Conservation (phyloP, 352 stramenopile species). For the Phytophthora pluvialis region DNA sequence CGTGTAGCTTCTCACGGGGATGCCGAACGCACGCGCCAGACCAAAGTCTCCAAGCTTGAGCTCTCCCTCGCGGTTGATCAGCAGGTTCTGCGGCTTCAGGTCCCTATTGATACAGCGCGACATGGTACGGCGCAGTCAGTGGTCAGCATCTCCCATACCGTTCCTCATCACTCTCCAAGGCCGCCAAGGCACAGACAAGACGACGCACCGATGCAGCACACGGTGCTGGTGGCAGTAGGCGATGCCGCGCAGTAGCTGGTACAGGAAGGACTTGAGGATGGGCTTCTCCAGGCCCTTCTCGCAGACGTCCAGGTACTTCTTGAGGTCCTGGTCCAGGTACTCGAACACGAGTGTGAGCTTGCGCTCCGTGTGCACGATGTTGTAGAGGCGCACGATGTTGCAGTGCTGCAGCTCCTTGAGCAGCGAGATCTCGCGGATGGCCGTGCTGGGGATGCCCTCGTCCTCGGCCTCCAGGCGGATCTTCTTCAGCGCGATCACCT, state of each 20-base stretch:
- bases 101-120: constrained; percentile 86
- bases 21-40: constrained; percentile 99
- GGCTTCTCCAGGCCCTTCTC: constrained; percentile 95
- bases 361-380: constrained; percentile 99
- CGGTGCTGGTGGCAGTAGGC: constrained; percentile 99
- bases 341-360: constrained; percentile 99
- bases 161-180: background rate
- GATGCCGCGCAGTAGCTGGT: constrained; percentile 98
- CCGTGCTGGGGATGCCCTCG: constrained; percentile 98
- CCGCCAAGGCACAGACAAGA: constrained; percentile 2
- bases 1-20: constrained; percentile 97
- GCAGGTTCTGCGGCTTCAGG: constrained; percentile 98
- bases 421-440: constrained; percentile 99
- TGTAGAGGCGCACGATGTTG: constrained; percentile 99
- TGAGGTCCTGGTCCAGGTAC: constrained; percentile 99
- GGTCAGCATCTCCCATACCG: constrained; percentile 4
- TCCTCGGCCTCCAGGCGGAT: constrained; percentile 99
- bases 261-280: constrained; percentile 97
- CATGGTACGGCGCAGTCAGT: background rate
- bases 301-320: constrained; percentile 99
- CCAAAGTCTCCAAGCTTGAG: constrained; percentile 99
- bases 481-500: constrained; percentile 99
- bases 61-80: constrained; percentile 98
- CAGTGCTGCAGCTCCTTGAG: constrained; percentile 97
- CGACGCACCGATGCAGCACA: constrained; percentile 88